phyloP scores from a whole-genome alignment of 139 green algal species.

The Picochlorum sp. region DNA sequence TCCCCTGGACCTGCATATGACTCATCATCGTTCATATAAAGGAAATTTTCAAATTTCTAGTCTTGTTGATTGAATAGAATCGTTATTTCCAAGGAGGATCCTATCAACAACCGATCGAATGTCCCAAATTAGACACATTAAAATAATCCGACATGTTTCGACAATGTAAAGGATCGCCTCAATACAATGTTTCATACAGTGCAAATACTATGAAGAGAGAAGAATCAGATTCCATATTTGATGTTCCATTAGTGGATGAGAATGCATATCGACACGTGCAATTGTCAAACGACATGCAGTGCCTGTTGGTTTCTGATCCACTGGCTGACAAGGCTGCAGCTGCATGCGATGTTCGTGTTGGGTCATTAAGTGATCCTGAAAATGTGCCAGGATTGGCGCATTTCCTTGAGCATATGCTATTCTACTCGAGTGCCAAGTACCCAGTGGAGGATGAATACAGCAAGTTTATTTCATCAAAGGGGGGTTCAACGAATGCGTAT shows the following conservation, averaged over 20 bases:
- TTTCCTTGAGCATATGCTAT: constrained; percentile 91
- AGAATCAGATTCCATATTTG: background rate
- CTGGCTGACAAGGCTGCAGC: constrained; percentile 77
- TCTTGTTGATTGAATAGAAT: no score
- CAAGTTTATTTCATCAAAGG: constrained; percentile 53
- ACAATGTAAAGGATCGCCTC: no score
- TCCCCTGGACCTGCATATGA: no score
- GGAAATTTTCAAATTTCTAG: no score
- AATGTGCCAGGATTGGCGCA: constrained; percentile 71
- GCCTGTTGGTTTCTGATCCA: constrained; percentile 56
- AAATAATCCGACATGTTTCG: no score
- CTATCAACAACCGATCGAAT: no score
- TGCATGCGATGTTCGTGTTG: constrained; percentile 61
- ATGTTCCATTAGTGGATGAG: constrained; percentile 36
- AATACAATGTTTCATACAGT: no score
- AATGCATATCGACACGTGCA: constrained; percentile 43
- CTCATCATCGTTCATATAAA: no score
- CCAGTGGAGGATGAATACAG: constrained; percentile 39
- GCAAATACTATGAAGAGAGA: background rate
- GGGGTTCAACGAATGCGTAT: constrained; percentile 84
- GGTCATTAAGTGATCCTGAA: constrained; percentile 62
- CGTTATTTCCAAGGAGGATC: no score
- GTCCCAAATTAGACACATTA: no score
- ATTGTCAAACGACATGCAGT: constrained; percentile 57
- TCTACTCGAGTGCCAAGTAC: constrained; percentile 79